phyloP scores from a whole-genome alignment of 2,329 filamentous ascomycete genomes.

The Aspergillus neoniger region DNA sequence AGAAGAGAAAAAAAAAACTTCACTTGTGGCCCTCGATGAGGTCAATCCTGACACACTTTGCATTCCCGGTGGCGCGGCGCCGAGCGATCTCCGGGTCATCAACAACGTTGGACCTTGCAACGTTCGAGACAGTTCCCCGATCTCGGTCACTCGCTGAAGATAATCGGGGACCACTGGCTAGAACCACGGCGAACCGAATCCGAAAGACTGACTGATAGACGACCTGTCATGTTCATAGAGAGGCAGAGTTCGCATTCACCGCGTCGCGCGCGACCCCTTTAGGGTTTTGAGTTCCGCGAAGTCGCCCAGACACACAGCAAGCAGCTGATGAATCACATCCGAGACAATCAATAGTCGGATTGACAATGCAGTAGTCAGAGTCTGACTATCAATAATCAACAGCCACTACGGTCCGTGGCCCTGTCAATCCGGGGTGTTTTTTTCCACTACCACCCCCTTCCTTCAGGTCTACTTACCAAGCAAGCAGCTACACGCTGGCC shows the following conservation, averaged over 20 bases:
- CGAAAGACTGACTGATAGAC: neutral
- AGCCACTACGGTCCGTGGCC: neutral
- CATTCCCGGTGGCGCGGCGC: no score
- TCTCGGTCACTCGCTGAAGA: no score
- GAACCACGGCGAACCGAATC: no score
- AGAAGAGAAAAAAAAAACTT: no score
- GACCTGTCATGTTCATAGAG: neutral
- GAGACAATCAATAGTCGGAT: constrained; percentile 6
- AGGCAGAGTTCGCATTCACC: neutral
- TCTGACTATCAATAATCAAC: constrained; percentile 7
- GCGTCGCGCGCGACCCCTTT: neutral
- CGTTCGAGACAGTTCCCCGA: no score
- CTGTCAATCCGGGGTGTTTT: constrained; percentile 2
- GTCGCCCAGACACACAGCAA: neutral
- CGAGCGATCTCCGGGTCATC: no score
- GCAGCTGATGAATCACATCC: neutral
- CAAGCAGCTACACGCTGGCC: no score
- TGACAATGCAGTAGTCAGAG: constrained; percentile 5
- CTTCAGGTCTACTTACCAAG: no score
- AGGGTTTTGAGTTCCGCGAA: neutral
- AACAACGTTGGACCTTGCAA: no score
- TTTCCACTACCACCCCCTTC: neutral
- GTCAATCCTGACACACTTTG: no score
- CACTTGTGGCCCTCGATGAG: no score
- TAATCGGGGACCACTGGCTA: no score